These are phyloP conservation scores for Fusarium pininemorale DNA, from an alignment of 2,329 filamentous ascomycete species.

Conservation along the genomic window DNA sequence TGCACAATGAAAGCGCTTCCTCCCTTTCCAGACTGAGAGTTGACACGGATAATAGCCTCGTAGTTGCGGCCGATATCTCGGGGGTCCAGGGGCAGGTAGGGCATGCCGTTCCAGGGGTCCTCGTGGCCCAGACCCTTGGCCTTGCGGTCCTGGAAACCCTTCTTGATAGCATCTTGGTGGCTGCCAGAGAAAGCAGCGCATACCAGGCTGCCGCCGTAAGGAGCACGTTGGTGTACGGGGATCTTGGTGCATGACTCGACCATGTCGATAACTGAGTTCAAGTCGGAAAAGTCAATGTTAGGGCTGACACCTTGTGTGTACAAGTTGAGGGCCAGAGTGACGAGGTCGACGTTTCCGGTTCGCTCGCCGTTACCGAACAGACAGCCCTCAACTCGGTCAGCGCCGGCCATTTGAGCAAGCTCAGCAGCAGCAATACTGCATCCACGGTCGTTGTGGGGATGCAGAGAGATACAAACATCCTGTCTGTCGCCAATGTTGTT, in stretches of 20 bases:
- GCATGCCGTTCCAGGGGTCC: conserved; percentile 77
- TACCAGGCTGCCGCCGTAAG: conserved; percentile 92
- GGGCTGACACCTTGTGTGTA: conserved; percentile 88
- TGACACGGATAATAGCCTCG: conserved; percentile 97
- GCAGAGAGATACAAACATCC: conserved; percentile 86
- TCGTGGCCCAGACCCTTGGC: conserved; percentile 66
- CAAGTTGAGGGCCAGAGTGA: conserved; percentile 90
- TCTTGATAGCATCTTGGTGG: conserved; percentile 96
- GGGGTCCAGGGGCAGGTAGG: conserved; percentile 92
- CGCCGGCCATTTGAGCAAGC: conserved; percentile 94
- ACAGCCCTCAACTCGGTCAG: conserved; percentile 92
- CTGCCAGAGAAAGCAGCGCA: conserved; percentile 88
- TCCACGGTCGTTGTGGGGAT: conserved; percentile 94
- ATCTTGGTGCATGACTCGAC: conserved; percentile 97
- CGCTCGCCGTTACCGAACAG: conserved; percentile 92
- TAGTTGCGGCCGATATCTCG: conserved; percentile 96
- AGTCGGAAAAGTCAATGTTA: conserved; percentile 90
- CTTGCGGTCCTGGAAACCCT: conserved; percentile 81
- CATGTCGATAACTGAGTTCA: conserved; percentile 84
- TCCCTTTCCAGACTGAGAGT: conserved; percentile 94
- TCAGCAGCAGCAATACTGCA: conserved; percentile 91
- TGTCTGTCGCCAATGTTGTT: conserved; percentile 84
- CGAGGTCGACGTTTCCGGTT: conserved; percentile 94
- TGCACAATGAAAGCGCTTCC: conserved; percentile 95
- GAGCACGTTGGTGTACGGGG: conserved; percentile 86